Conservation (phyloP, 768 basidiomycete species). For the Leucogyrophana mollusca region DNA sequence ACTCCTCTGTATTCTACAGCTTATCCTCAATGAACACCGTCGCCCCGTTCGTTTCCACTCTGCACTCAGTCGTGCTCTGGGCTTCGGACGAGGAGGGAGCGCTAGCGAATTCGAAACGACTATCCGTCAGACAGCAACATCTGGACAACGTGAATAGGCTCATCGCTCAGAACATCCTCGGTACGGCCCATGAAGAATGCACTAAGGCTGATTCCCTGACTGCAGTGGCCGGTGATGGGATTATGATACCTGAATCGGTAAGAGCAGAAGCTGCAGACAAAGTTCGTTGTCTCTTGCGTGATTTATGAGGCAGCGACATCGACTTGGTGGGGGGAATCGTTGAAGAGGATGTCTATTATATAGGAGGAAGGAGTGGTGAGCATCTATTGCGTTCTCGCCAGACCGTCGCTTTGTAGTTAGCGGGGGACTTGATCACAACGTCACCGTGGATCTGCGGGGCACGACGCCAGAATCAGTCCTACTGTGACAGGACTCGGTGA, state of each 20-base stretch:
- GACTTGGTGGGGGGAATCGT: conserved; percentile 36
- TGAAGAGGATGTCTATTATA: conserved; percentile 23
- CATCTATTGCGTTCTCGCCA: too few species aligned
- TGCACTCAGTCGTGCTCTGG: conserved; percentile 50
- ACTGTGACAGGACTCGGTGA: too few species aligned
- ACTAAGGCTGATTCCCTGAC: neutral
- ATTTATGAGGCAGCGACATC: conserved; percentile 52
- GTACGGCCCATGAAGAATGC: conserved; percentile 7
- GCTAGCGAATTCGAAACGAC: conserved; percentile 47
- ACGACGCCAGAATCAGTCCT: too few species aligned
- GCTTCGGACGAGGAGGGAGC: conserved; percentile 67
- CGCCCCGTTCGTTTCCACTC: too few species aligned
- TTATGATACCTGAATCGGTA: conserved; percentile 56
- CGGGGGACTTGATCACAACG: too few species aligned
- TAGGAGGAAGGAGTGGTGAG: conserved; percentile 19
- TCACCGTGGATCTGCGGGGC: too few species aligned
- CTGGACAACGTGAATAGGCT: too few species aligned
- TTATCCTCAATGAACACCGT: too few species aligned
- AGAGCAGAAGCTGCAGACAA: conserved; percentile 44
- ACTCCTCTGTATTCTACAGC: too few species aligned
- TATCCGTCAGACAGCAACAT: conserved; percentile 53
- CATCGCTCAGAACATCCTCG: conserved; percentile 28
- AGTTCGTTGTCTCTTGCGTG: conserved; percentile 57
- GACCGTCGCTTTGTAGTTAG: too few species aligned
- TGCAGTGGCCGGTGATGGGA: conserved; percentile 54